Percentiles rank a stretch among this genome's conserved stretches.
Conservation (phyloP, 78 protist genomes). For the Emiliania huxleyi region DNA sequence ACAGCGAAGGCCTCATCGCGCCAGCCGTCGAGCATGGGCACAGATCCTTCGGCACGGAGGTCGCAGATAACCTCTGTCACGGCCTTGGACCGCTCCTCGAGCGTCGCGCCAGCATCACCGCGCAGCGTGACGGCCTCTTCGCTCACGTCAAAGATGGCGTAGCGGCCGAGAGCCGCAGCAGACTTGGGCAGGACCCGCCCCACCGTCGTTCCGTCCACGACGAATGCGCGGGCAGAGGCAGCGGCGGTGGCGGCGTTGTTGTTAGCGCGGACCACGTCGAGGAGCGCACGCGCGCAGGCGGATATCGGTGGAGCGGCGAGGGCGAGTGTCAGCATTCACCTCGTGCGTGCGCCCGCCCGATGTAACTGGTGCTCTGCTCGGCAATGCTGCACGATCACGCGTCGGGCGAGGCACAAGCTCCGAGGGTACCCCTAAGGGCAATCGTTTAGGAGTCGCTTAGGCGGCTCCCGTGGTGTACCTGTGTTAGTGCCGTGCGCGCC, state of each 20-base stretch:
- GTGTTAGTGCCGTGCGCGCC: too few relatives aligned
- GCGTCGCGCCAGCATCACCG: background rate
- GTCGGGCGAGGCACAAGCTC: too few relatives aligned
- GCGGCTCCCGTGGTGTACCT: too few relatives aligned
- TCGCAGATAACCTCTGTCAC: background rate
- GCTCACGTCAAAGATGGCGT: background rate
- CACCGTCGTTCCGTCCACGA: background rate
- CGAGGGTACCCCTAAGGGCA: too few relatives aligned
- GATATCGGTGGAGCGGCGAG: too few relatives aligned
- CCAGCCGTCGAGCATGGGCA: conserved; percentile 11
- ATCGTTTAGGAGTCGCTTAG: too few relatives aligned
- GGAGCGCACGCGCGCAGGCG: background rate
- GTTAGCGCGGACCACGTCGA: background rate
- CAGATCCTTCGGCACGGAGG: background rate
- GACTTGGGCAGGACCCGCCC: background rate
- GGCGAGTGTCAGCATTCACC: too few relatives aligned
- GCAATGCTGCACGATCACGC: too few relatives aligned
- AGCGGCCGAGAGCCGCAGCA: background rate
- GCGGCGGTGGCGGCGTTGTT: background rate
- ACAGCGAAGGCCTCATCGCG: background rate
- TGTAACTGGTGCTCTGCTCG: too few relatives aligned
- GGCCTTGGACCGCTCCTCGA: background rate
- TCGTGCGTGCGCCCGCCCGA: too few relatives aligned
- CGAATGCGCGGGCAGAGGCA: background rate
- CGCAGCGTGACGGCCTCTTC: background rate